A percentile compares a stretch with the other conserved stretches of the same genome.
phyloP scores from a whole-genome alignment of 495 filamentous ascomycete species.

The Aspergillus nidulans region DNA sequence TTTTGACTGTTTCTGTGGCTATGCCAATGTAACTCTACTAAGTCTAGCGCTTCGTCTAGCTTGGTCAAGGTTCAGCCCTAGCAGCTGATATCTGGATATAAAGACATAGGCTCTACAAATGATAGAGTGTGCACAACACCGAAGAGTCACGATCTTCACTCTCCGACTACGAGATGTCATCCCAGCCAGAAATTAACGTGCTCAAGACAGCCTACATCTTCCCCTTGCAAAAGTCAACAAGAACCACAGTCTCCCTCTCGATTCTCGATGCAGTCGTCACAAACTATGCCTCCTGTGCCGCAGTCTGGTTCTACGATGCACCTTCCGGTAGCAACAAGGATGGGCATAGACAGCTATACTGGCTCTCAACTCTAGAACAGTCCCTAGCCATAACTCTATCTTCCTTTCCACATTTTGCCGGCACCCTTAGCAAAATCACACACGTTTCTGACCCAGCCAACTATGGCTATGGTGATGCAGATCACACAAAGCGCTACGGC shows the following conservation, averaged over 20 bases:
- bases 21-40: too few relatives aligned
- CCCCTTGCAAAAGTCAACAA: constrained; percentile 1
- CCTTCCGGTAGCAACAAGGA: constrained; percentile 2
- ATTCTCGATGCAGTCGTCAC: constrained; percentile 29
- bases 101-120: too few relatives aligned
- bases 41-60: too few relatives aligned
- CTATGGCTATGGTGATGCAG: neutral
- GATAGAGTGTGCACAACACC: too few relatives aligned
- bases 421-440: neutral
- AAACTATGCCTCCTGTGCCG: constrained; percentile 18
- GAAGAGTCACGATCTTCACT: neutral
- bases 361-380: constrained; percentile 17
- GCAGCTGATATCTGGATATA: too few relatives aligned
- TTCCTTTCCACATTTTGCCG: constrained; percentile 18
- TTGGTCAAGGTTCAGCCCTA: too few relatives aligned
- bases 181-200: neutral
- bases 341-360: constrained; percentile 6
- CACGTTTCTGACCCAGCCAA: neutral
- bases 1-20: neutral
- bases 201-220: constrained; percentile 1
- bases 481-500: constrained; percentile 22
- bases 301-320: constrained; percentile 26
- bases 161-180: neutral
- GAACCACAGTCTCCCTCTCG: constrained; percentile 18
- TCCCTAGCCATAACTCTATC: constrained; percentile 23